Evolutionary conservation across 129 eudicot genomes (phyloP).

Genomic region (Chrysanthemum makinoi): DNA sequence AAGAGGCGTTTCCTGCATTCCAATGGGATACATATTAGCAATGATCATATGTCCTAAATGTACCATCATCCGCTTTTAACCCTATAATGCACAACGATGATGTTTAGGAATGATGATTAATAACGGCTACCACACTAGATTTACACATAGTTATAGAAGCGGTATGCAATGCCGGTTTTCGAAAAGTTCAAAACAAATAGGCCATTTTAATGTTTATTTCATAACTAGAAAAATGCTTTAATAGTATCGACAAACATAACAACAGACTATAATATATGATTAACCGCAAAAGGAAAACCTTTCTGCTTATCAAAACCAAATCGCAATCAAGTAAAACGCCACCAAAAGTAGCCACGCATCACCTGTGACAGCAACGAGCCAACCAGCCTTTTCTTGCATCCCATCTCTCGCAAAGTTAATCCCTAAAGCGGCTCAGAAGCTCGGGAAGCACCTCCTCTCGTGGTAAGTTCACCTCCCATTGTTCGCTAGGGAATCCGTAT

Average conservation of each 20-base stretch:
- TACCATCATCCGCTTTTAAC: too few species aligned
- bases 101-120: too few species aligned
- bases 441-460: constrained; percentile 95
- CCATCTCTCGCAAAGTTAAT: constrained; percentile 91
- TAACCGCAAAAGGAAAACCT: constrained; percentile 37
- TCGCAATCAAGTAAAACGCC: constrained; percentile 80
- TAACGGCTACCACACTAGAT: too few species aligned
- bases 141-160: too few species aligned
- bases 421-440: constrained; percentile 84
- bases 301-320: constrained; percentile 78
- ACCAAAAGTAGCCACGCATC: constrained; percentile 86
- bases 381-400: constrained; percentile 85
- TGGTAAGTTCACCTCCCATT: constrained; percentile 86
- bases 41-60: too few species aligned
- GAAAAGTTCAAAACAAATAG: too few species aligned
- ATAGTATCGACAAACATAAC: too few species aligned
- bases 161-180: too few species aligned
- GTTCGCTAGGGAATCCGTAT: constrained; percentile 78
- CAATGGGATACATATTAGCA: background rate
- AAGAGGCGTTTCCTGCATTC: constrained; percentile 72
- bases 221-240: too few species aligned
- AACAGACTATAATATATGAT: background rate
- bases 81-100: too few species aligned
- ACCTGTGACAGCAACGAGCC: constrained; percentile 89
- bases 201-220: too few species aligned